Conservation (phyloP, 2,329 filamentous ascomycete species). For the Herpotrichia juniperi region DNA sequence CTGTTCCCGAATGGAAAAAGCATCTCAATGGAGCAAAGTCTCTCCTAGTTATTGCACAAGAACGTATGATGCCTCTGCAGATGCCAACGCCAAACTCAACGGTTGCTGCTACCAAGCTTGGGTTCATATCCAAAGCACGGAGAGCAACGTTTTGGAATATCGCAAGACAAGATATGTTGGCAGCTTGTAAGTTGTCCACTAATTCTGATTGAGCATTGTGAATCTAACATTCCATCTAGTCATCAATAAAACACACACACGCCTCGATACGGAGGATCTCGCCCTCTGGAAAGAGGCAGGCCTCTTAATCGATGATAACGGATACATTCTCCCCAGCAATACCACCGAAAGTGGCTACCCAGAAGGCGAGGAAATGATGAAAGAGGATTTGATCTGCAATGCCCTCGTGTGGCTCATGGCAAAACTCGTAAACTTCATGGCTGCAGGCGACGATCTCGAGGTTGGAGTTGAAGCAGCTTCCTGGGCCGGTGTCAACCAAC, state of each 20-base stretch:
- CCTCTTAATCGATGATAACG: conserved; percentile 61
- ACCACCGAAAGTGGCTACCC: conserved; percentile 46
- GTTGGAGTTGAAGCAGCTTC: conserved; percentile 42
- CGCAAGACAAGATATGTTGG: conserved; percentile 68
- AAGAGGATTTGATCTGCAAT: conserved; percentile 69
- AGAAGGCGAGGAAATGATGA: conserved; percentile 57
- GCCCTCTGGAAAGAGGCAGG: conserved; percentile 69
- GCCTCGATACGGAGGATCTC: conserved; percentile 67
- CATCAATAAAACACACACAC: conserved; percentile 66
- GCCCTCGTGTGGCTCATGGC: conserved; percentile 69
- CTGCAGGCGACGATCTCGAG: conserved; percentile 59
- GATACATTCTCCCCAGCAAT: conserved; percentile 57
- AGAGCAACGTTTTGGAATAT: conserved; percentile 72
- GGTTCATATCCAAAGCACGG: conserved; percentile 58
- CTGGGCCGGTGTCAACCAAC: conserved; percentile 56
- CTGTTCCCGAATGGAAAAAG: conserved; percentile 66
- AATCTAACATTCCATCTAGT: conserved; percentile 38
- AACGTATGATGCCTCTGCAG: conserved; percentile 54
- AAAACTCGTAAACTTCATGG: conserved; percentile 70
- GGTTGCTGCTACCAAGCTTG: conserved; percentile 29
- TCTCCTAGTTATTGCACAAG: conserved; percentile 62
- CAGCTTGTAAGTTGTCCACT: conserved; percentile 58
- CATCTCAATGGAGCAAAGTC: conserved; percentile 71
- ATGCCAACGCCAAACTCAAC: conserved; percentile 46
- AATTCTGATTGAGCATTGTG: neutral